Percentiles rank a stretch among this genome's conserved stretches.
Evolutionary conservation across 139 green algal genomes (phyloP).

Genomic region (Microglena sp.): DNA sequence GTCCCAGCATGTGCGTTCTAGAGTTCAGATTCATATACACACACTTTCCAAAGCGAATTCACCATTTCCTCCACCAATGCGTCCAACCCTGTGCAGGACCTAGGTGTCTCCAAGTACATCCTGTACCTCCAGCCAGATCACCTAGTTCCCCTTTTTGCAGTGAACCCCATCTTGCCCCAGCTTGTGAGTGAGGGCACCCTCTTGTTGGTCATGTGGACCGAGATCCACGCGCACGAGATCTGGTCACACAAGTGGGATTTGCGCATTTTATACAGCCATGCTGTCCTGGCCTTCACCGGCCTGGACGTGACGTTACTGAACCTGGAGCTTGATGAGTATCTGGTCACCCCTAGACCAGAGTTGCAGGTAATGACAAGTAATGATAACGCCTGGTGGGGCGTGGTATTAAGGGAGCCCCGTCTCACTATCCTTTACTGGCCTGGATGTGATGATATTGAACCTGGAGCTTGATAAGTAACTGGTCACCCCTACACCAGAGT

Average conservation of each 20-base stretch:
- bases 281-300: constrained; percentile 8
- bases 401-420: no score
- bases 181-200: background rate
- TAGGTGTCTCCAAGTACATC: constrained; percentile 19
- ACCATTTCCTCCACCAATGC: no score
- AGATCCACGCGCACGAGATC: constrained; percentile 7
- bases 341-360: constrained; percentile 5
- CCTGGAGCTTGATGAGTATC: constrained; percentile 17
- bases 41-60: no score
- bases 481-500: no score
- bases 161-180: background rate
- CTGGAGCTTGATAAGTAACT: no score
- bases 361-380: no score
- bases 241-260: constrained; percentile 2
- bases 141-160: background rate
- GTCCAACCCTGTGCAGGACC: background rate
- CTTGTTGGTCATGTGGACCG: constrained; percentile 6
- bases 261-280: constrained; percentile 13
- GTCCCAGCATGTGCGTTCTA: no score
- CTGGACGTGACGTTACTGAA: constrained; percentile 5
- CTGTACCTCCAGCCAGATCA: constrained; percentile 10
- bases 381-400: no score
- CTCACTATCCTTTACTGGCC: no score
- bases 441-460: no score
- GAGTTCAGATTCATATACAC: no score